Evolutionary conservation across 2,329 filamentous ascomycete species (phyloP).

Genomic region (Verticillium longisporum): DNA sequence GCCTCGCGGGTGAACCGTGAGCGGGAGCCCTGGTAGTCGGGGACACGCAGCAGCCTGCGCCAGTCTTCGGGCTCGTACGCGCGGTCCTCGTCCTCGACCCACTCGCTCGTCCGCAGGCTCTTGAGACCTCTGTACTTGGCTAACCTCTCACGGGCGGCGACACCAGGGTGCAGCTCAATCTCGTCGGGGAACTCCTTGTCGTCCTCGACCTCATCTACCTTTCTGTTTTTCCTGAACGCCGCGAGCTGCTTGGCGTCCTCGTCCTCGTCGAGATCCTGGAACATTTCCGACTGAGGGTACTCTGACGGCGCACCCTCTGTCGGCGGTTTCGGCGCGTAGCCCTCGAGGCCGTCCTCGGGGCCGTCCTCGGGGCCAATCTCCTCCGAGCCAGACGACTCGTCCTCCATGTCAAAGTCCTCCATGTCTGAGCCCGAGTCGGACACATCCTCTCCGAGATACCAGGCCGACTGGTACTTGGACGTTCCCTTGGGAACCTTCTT

Average conservation of each 20-base stretch:
- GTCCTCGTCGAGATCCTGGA: slow-evolving; percentile 79
- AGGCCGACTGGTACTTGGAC: slow-evolving; percentile 88
- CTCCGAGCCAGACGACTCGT: slow-evolving; percentile 48
- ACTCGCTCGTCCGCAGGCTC: slow-evolving; percentile 77
- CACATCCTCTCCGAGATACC: slow-evolving; percentile 74
- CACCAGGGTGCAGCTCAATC: slow-evolving; percentile 85
- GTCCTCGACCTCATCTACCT: slow-evolving; percentile 75
- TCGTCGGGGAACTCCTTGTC: slow-evolving; percentile 96
- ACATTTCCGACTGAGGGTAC: slow-evolving; percentile 90
- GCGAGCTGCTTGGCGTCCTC: slow-evolving; percentile 69
- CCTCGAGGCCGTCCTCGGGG: slow-evolving; percentile 76
- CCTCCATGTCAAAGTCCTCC: slow-evolving; percentile 55
- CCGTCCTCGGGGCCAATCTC: slow-evolving; percentile 75
- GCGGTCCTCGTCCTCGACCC: slow-evolving; percentile 83
- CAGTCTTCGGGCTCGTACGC: slow-evolving; percentile 87
- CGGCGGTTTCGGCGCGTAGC: slow-evolving; percentile 55
- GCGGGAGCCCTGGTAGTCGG: slow-evolving; percentile 82
- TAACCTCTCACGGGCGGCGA: slow-evolving; percentile 77
- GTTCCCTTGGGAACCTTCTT: slow-evolving; percentile 84
- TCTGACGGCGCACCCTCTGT: slow-evolving; percentile 80
- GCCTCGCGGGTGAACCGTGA: slow-evolving; percentile 74
- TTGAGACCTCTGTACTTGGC: slow-evolving; percentile 87
- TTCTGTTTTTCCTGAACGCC: slow-evolving; percentile 65
- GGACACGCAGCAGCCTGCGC: slow-evolving; percentile 75
- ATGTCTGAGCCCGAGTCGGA: slow-evolving; percentile 82